These are phyloP conservation scores for Angomonas ambiguus DNA, from an alignment of 208 protist genomes.

Conservation along the genomic window DNA sequence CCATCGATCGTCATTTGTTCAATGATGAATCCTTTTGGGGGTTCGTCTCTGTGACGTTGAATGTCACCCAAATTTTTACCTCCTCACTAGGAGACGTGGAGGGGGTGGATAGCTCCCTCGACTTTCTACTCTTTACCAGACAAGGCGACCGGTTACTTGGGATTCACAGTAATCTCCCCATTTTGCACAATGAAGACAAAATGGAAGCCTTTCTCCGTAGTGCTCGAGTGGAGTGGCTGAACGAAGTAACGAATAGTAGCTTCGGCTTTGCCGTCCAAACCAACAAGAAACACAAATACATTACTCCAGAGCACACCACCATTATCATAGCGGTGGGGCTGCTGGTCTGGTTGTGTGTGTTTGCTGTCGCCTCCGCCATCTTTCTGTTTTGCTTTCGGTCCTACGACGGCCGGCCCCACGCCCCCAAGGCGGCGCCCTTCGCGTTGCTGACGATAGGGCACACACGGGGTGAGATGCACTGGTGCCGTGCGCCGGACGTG, in stretches of 20 bases:
- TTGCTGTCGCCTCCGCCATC: conserved; percentile 13
- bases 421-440: conserved; percentile 52
- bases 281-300: neutral
- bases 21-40: conserved; percentile 37
- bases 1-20: neutral
- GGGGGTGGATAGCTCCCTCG: conserved; percentile 9
- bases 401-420: conserved; percentile 31
- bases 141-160: neutral
- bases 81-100: conserved; percentile 2
- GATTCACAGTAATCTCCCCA: neutral
- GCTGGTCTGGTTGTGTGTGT: conserved; percentile 18
- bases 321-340: conserved; percentile 11
- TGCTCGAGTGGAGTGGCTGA: neutral
- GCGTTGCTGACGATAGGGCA: conserved; percentile 44
- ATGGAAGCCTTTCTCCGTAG: neutral
- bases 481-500: conserved; percentile 28
- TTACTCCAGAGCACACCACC: conserved; percentile 12
- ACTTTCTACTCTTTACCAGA: conserved; percentile 29
- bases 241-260: neutral
- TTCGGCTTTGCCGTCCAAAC: conserved; percentile 22
- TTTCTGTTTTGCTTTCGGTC: conserved; percentile 18
- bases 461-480: conserved; percentile 28
- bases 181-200: conserved; percentile 9
- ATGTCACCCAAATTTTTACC: conserved; percentile 22
- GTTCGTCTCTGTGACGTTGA: conserved; percentile 22